A percentile compares a stretch with the other conserved stretches of the same genome.
phyloP scores from a whole-genome alignment of 1,284 basidiomycete genomes.

The Coniferiporia weirii region DNA sequence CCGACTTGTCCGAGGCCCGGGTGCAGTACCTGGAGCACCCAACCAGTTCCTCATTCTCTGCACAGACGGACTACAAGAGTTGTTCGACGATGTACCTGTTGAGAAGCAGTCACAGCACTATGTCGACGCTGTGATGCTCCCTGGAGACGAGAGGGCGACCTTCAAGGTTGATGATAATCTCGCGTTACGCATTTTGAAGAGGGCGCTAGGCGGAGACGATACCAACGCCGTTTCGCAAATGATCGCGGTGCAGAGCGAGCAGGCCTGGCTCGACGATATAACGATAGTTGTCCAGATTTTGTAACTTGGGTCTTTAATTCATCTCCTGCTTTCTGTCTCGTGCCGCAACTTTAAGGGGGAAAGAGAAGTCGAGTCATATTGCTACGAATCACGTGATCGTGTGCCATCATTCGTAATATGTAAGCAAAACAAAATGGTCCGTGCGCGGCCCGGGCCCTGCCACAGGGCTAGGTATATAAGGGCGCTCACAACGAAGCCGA shows the following conservation, averaged over 20 bases:
- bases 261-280: slow-evolving; percentile 28
- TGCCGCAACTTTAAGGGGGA: too few relatives aligned
- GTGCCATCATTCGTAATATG: too few relatives aligned
- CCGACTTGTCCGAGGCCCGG: slow-evolving; percentile 11
- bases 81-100: slow-evolving; percentile 37
- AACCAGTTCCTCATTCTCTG: slow-evolving; percentile 39
- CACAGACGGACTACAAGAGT: slow-evolving; percentile 54
- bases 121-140: slow-evolving; percentile 5
- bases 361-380: too few relatives aligned
- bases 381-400: too few relatives aligned
- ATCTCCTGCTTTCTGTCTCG: too few relatives aligned
- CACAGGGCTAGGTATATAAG: too few relatives aligned
- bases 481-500: neutral
- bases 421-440: too few relatives aligned
- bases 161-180: slow-evolving; percentile 20
- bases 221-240: slow-evolving; percentile 22
- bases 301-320: slow-evolving; percentile 6
- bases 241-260: slow-evolving; percentile 24
- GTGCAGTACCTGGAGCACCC: slow-evolving; percentile 20
- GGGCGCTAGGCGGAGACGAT: slow-evolving; percentile 26
- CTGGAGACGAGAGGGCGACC: slow-evolving; percentile 4
- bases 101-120: slow-evolving; percentile 22
- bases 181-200: slow-evolving; percentile 25
- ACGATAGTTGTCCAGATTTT: slow-evolving; percentile 26
- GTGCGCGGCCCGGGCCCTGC: too few relatives aligned